Percentiles rank a stretch among this genome's conserved stretches.
Evolutionary conservation across 345 rosid genomes (phyloP).

Genomic region (Arabis alpina): DNA sequence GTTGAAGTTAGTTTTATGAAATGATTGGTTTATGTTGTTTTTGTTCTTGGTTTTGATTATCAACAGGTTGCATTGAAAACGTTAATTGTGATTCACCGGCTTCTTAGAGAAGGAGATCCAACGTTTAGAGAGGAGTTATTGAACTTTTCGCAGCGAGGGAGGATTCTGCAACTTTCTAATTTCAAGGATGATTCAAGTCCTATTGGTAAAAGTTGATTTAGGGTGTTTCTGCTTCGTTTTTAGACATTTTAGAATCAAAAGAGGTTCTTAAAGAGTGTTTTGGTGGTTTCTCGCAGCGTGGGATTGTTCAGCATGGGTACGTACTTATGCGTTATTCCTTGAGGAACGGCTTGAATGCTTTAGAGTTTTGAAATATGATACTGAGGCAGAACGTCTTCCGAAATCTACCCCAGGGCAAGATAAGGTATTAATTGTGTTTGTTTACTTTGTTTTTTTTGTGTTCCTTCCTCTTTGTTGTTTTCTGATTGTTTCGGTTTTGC

Average conservation of each 20-base stretch:
- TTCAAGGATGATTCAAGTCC: conserved; percentile 99
- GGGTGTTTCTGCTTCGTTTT: conserved; percentile 7
- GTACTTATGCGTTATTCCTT: conserved; percentile 89
- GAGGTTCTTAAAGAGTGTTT: not conserved
- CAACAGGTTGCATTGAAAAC: conserved; percentile 93
- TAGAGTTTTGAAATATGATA: conserved; percentile 84
- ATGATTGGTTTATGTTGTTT: not conserved
- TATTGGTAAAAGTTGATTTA: conserved; percentile 51
- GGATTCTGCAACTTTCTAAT: conserved; percentile 87
- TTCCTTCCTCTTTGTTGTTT: not conserved
- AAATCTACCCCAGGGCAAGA: conserved; percentile 82
- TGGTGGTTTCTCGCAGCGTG: conserved; percentile 59
- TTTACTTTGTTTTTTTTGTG: not conserved
- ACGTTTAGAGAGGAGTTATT: conserved; percentile 89
- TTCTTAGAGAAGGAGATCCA: conserved; percentile 93
- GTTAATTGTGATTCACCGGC: conserved; percentile 84
- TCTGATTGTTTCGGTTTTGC: conserved; percentile 28
- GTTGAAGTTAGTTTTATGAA: conserved; percentile 1
- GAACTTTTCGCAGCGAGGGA: conserved; percentile 80
- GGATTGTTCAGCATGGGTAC: conserved; percentile 99
- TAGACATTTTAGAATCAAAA: not conserved
- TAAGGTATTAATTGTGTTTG: conserved; percentile 53
- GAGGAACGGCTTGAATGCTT: conserved; percentile 98
- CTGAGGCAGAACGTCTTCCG: conserved; percentile 92
- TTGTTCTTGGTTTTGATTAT: not conserved